Evolutionary conservation across 257 asterid species (phyloP).

Genomic region (Solanum dulcamara): DNA sequence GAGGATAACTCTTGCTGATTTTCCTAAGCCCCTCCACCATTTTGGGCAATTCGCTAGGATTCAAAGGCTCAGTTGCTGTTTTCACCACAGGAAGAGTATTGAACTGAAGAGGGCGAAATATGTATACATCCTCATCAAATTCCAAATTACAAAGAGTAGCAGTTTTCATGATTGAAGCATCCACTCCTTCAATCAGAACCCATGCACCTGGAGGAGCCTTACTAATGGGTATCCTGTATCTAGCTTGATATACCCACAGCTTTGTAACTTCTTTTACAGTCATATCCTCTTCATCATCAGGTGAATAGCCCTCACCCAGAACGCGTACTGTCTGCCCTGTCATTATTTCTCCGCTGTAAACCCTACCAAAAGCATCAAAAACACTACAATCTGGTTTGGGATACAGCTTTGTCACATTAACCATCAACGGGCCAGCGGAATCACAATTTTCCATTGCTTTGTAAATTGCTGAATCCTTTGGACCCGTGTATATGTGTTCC

Average conservation of each 20-base stretch:
- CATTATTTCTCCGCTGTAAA: constrained; percentile 89
- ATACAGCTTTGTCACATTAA: constrained; percentile 79
- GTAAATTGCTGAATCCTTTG: constrained; percentile 61
- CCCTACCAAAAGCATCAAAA: constrained; percentile 96
- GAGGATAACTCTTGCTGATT: constrained; percentile 96
- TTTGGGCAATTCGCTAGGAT: constrained; percentile 96
- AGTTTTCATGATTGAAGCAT: constrained; percentile 98
- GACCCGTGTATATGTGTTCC: constrained; percentile 85
- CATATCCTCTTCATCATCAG: constrained; percentile 98
- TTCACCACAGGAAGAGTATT: constrained; percentile 96
- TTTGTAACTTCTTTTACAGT: constrained; percentile 89
- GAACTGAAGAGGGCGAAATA: constrained; percentile 89
- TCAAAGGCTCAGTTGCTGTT: constrained; percentile 96
- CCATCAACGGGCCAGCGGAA: constrained; percentile 82
- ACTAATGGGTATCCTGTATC: constrained; percentile 88
- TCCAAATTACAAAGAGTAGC: constrained; percentile 86
- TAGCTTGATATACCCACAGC: constrained; percentile 96
- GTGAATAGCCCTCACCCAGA: constrained; percentile 97
- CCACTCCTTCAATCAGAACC: constrained; percentile 99
- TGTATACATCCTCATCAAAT: constrained; percentile 71
- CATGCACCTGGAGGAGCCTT: constrained; percentile 99
- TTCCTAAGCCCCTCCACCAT: constrained; percentile 99
- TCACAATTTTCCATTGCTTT: constrained; percentile 82
- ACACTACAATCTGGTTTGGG: constrained; percentile 95
- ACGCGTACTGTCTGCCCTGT: constrained; percentile 87